A percentile compares a stretch with the other conserved stretches of the same genome.
These are phyloP conservation scores for Cyphellophora europaea DNA, from an alignment of 2,329 filamentous ascomycete genomes.

Conservation along the genomic window DNA sequence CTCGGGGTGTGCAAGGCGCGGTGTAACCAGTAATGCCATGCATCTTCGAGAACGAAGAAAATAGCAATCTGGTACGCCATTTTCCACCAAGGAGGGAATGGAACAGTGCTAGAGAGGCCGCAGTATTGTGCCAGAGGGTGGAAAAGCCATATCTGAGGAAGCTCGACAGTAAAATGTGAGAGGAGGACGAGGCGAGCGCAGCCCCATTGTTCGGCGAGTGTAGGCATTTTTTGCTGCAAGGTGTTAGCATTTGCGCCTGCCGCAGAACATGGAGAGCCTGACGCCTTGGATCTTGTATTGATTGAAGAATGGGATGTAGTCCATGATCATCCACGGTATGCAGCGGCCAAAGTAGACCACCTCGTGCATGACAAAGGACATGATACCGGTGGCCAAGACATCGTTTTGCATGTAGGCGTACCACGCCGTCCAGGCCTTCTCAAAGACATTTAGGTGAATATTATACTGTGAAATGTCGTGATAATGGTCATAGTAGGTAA, in stretches of 20 bases:
- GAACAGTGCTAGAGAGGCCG: slow-evolving; percentile 78
- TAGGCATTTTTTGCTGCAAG: slow-evolving; percentile 69
- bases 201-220: slow-evolving; percentile 85
- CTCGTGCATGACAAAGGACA: slow-evolving; percentile 96
- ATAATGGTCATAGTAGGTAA: slow-evolving; percentile 58
- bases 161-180: slow-evolving; percentile 93
- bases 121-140: slow-evolving; percentile 91
- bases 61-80: slow-evolving; percentile 87
- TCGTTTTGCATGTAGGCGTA: slow-evolving; percentile 99
- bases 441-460: slow-evolving; percentile 74
- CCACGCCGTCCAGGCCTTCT: slow-evolving; percentile 91
- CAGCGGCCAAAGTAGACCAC: slow-evolving; percentile 85
- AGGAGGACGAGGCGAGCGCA: slow-evolving; percentile 89
- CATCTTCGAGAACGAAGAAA: slow-evolving; percentile 92
- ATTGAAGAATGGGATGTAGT: slow-evolving; percentile 76
- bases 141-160: slow-evolving; percentile 79
- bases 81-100: slow-evolving; percentile 75
- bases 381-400: slow-evolving; percentile 87
- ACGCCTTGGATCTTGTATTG: slow-evolving; percentile 91
- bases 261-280: slow-evolving; percentile 24
- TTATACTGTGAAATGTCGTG: slow-evolving; percentile 62
- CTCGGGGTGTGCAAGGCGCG: slow-evolving; percentile 87
- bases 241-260: slow-evolving; percentile 10
- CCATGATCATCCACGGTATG: slow-evolving; percentile 87
- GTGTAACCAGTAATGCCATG: slow-evolving; percentile 98